phyloP scores from a whole-genome alignment of 2,329 filamentous ascomycete genomes.

The Ilyonectria sp. region DNA sequence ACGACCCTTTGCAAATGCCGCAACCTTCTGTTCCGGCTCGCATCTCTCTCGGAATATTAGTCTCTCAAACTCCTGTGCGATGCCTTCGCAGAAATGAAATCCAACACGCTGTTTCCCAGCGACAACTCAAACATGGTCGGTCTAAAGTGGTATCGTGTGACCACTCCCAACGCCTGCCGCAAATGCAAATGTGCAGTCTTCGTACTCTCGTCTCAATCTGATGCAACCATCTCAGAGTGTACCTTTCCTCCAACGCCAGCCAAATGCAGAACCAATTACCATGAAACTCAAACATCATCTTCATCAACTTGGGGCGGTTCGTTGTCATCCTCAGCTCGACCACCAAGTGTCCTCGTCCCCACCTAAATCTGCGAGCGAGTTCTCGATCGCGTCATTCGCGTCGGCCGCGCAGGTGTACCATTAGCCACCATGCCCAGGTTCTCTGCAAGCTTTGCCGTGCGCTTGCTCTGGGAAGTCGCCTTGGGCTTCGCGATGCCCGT shows the following conservation, averaged over 20 bases:
- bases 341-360: not conserved
- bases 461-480: conserved; percentile 44
- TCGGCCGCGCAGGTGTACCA: conserved; percentile 53
- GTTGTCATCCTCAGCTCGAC: not conserved
- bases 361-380: conserved; percentile 44
- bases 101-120: conserved; percentile 13
- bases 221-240: conserved; percentile 15
- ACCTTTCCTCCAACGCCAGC: conserved; percentile 3
- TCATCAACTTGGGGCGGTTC: not conserved
- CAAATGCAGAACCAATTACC: not conserved
- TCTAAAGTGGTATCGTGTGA: conserved; percentile 36
- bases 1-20: not conserved
- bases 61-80: not conserved
- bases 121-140: conserved; percentile 21
- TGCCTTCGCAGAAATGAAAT: conserved; percentile 3
- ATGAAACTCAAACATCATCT: not conserved
- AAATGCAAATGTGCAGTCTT: conserved; percentile 27
- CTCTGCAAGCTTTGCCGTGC: conserved; percentile 49
- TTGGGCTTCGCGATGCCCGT: conserved; percentile 52
- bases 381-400: conserved; percentile 50
- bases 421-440: conserved; percentile 53
- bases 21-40: not conserved
- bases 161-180: conserved; percentile 37
- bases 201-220: conserved; percentile 29
- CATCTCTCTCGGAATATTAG: not conserved